A percentile compares a stretch with the other conserved stretches of the same genome.
phyloP scores from a whole-genome alignment of 495 filamentous ascomycete genomes.

The Friedmanniomyces endolithicus region DNA sequence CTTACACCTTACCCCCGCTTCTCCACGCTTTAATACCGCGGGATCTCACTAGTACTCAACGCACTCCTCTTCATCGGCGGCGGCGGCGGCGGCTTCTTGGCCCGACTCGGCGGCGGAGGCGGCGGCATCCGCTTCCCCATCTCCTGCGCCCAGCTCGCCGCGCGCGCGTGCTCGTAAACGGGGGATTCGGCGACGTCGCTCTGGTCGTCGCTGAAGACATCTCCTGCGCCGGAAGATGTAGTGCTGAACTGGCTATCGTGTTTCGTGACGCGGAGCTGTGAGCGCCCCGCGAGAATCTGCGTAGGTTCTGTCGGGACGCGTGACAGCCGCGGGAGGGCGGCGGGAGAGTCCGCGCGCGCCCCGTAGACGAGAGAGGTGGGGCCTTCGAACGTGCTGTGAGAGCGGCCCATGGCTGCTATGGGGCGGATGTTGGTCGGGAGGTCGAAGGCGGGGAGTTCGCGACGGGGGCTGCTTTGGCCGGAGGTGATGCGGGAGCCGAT shows the following conservation, averaged over 20 bases:
- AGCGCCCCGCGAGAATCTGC: conserved; percentile 33
- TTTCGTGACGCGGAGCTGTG: conserved; percentile 33
- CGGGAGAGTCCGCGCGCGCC: conserved; percentile 37
- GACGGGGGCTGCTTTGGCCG: conserved; percentile 25
- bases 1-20: too few relatives aligned
- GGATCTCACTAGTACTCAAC: conserved; percentile 21
- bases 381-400: conserved; percentile 44
- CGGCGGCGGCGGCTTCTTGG: conserved; percentile 64
- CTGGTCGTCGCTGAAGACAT: conserved; percentile 58
- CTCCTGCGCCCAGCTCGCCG: conserved; percentile 49
- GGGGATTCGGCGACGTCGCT: conserved; percentile 31
- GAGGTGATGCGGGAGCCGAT: conserved; percentile 44
- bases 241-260: conserved; percentile 22
- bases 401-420: conserved; percentile 27
- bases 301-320: conserved; percentile 49
- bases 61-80: conserved; percentile 30
- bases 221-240: conserved; percentile 22
- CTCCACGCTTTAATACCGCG: conserved; percentile 9
- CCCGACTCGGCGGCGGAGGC: conserved; percentile 66
- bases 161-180: conserved; percentile 48
- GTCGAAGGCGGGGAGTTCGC: conserved; percentile 28
- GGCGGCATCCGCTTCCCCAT: conserved; percentile 49
- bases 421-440: conserved; percentile 32
- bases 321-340: conserved; percentile 35
- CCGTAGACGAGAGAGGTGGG: conserved; percentile 35